phyloP scores from a whole-genome alignment of 2,329 filamentous ascomycete genomes.

The Penicillium glabrum region DNA sequence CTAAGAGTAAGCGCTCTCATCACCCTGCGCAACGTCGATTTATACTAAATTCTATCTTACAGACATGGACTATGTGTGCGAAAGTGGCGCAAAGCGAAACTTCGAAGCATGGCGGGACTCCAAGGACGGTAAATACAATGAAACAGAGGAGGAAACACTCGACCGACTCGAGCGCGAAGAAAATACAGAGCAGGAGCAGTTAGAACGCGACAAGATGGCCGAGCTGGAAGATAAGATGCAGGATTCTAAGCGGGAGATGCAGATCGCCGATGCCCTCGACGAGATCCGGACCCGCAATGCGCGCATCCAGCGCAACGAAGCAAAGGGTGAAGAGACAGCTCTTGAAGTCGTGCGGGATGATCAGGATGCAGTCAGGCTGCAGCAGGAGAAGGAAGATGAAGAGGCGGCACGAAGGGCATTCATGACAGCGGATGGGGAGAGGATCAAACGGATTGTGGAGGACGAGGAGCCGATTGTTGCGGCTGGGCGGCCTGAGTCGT shows the following conservation, averaged over 20 bases:
- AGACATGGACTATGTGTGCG: conserved; percentile 78
- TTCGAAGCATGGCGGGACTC: conserved; percentile 85
- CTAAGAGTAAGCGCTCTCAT: conserved; percentile 52
- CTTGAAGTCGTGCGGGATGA: conserved; percentile 58
- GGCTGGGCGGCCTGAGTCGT: conserved; percentile 35
- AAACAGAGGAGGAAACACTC: conserved; percentile 83
- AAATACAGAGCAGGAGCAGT: conserved; percentile 60
- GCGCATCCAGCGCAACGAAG: conserved; percentile 73
- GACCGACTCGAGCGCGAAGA: conserved; percentile 80
- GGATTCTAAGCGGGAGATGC: conserved; percentile 94
- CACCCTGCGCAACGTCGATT: no score
- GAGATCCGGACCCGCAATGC: conserved; percentile 93
- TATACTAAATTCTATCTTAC: no score
- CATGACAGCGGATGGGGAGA: conserved; percentile 58
- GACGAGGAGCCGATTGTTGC: conserved; percentile 38
- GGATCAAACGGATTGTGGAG: conserved; percentile 54
- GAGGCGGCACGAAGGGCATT: conserved; percentile 81
- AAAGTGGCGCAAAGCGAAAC: conserved; percentile 84
- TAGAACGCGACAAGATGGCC: conserved; percentile 88
- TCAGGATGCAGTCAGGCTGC: conserved; percentile 58
- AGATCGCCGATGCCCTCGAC: conserved; percentile 90
- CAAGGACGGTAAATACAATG: conserved; percentile 58
- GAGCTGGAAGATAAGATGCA: conserved; percentile 91
- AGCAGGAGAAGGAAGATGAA: conserved; percentile 77
- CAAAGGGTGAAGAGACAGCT: conserved; percentile 60